Percentiles rank a stretch among this genome's conserved stretches.
Evolutionary conservation across 129 eudicot species (phyloP).

Genomic region (Rutidosis leptorrhynchoides): DNA sequence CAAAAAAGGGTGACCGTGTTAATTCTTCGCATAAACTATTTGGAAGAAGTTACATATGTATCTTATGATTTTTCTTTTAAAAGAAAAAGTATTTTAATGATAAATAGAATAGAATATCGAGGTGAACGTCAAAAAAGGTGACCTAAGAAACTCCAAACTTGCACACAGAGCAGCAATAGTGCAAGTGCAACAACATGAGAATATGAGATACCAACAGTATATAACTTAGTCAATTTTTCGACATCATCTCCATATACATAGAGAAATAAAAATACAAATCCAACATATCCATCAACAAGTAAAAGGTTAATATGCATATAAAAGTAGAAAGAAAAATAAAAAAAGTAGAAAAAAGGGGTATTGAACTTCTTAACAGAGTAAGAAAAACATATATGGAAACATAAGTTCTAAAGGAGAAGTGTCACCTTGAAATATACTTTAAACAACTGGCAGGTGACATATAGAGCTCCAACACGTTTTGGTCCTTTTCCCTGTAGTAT

Average conservation of each 20-base stretch:
- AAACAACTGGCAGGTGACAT: constrained; percentile 94
- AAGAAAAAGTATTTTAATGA: no score
- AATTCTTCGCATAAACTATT: not conserved
- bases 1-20: not conserved
- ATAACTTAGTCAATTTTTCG: not conserved
- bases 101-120: no score
- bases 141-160: not conserved
- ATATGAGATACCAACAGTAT: not conserved
- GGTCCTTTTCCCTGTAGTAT: constrained; percentile 80
- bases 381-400: not conserved
- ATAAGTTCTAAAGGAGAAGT: not conserved
- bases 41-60: no score
- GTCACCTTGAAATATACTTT: constrained; percentile 89
- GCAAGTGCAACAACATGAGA: not conserved
- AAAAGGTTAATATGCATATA: not conserved
- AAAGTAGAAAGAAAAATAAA: not conserved
- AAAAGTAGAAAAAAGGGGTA: not conserved
- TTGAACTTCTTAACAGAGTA: not conserved
- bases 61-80: no score
- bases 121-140: no score
- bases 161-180: not conserved
- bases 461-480: constrained; percentile 94
- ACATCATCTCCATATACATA: not conserved
- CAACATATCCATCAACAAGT: not conserved
- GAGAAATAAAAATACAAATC: not conserved